These are phyloP conservation scores for Metrosideros polymorpha DNA, from an alignment of 441 rosid genomes.

Conservation along the genomic window DNA sequence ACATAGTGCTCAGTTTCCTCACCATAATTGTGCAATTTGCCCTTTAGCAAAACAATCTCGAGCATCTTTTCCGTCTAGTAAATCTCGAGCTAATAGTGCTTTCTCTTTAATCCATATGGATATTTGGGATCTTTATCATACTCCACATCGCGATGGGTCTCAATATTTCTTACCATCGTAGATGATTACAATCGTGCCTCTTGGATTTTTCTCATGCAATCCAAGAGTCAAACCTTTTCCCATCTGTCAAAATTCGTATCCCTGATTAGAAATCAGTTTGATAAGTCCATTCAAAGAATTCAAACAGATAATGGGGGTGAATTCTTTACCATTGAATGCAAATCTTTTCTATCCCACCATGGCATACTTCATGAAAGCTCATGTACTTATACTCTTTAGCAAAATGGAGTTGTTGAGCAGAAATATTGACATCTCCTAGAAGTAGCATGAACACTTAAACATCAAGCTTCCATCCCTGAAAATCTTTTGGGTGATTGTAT, in stretches of 20 bases:
- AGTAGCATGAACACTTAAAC: neutral
- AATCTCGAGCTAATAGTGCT: neutral
- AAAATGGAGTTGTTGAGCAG: no score
- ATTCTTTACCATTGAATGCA: neutral
- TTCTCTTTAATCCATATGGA: neutral
- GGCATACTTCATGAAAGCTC: neutral
- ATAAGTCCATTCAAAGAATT: neutral
- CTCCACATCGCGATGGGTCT: neutral
- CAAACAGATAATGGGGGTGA: rapidly evolving
- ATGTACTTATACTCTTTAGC: neutral
- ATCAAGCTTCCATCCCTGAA: neutral
- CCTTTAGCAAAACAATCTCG: neutral
- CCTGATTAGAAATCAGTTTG: no score
- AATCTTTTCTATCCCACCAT: neutral
- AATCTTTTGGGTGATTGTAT: neutral
- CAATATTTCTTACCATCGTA: no score
- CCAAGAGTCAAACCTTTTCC: neutral
- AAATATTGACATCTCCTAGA: neutral
- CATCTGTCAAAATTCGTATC: neutral
- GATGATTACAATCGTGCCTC: neutral
- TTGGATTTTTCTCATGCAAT: neutral
- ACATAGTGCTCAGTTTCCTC: no score
- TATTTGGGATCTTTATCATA: neutral
- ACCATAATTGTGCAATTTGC: neutral
- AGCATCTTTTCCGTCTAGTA: no score